Evolutionary conservation across 2,329 filamentous ascomycete species (phyloP), one percentile per base, ranked within the genome.

Genomic region (Blastomyces gilchristii): DNA sequence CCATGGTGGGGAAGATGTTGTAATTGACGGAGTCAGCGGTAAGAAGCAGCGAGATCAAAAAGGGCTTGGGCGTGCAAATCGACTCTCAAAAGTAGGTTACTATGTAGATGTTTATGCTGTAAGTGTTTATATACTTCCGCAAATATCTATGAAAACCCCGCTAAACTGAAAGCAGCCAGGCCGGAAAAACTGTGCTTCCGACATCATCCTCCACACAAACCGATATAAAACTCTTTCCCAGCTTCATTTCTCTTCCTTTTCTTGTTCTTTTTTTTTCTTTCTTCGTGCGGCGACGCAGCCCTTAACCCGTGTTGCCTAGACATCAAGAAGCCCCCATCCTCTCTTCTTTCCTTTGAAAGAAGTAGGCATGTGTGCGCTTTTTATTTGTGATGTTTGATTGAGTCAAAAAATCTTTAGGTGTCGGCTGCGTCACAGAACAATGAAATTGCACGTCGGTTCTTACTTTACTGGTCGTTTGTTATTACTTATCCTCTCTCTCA

Each of bases 271-370:
- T 76, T 73, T 78, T 84, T 83, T 81, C 79, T 79, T 82, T 83
- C 85, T 82, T 90, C 81, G 87, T 91, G 88, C 88, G 88, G 88
- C 87, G 86, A 85, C 85, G 87, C 85, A 82, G 87, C 83, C 78
- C 78, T 74, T 78, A 82, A 80, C 85, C 87, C 87, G 85, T 89
- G 87, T 91, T 91, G 87, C 88, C 88, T 87, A 83, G 81, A 81
- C 86, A 78, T 78, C 58, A 49, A 59, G 34, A 49, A 49, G 58
- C 25, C 31, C 31, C 9, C 37, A 39, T 39, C 1, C 37, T 39
- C 34, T 39, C 8, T 39, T 39, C 41, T 3, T 39, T 28, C 18
- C 12, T 47, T 45, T 45, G 18, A 47, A 28, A 25, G 22, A 41
- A 39, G 37, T 9, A 39, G 37, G 9, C 37, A 11, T 39, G 31